phyloP scores from a whole-genome alignment of 2,329 filamentous ascomycete genomes.

The Cytospora chrysosperma region DNA sequence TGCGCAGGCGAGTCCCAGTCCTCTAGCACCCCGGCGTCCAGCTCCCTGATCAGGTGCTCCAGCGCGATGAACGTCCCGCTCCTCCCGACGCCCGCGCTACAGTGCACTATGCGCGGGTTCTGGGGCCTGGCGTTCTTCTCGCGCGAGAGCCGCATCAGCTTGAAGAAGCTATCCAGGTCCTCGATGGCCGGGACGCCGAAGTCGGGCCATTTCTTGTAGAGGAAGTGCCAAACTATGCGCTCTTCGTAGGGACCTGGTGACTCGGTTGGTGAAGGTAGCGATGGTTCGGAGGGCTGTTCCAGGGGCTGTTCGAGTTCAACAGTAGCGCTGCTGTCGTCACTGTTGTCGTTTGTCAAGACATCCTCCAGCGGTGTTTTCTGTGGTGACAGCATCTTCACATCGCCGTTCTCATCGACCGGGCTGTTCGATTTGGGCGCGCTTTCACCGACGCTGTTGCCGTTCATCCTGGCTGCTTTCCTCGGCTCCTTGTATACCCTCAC shows the following conservation, averaged over 20 bases:
- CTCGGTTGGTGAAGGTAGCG: slow-evolving; percentile 22
- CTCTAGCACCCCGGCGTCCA: slow-evolving; percentile 70
- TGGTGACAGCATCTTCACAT: slow-evolving; percentile 25
- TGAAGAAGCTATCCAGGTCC: slow-evolving; percentile 66
- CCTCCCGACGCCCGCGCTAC: slow-evolving; percentile 89
- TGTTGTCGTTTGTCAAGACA: background rate
- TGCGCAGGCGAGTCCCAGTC: slow-evolving; percentile 36
- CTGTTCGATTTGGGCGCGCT: background rate
- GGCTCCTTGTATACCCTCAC: slow-evolving; percentile 45
- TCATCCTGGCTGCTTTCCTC: slow-evolving; percentile 3
- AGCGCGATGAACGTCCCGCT: slow-evolving; percentile 95
- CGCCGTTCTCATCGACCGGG: slow-evolving; percentile 20
- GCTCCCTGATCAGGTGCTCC: slow-evolving; percentile 84
- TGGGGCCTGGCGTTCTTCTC: slow-evolving; percentile 52
- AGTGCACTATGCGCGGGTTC: slow-evolving; percentile 80
- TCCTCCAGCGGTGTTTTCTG: slow-evolving; percentile 1
- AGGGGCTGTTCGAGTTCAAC: slow-evolving; percentile 3
- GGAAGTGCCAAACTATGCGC: slow-evolving; percentile 75
- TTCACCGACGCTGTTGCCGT: slow-evolving; percentile 1
- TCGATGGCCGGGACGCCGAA: slow-evolving; percentile 75
- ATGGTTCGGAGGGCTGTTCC: background rate
- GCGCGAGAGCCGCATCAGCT: slow-evolving; percentile 66
- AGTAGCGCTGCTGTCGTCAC: slow-evolving; percentile 4
- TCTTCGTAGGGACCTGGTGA: slow-evolving; percentile 41
- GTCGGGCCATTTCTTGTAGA: slow-evolving; percentile 88